Conservation (phyloP, 768 basidiomycete species). For the Porpolomopsis calyptriformis region DNA sequence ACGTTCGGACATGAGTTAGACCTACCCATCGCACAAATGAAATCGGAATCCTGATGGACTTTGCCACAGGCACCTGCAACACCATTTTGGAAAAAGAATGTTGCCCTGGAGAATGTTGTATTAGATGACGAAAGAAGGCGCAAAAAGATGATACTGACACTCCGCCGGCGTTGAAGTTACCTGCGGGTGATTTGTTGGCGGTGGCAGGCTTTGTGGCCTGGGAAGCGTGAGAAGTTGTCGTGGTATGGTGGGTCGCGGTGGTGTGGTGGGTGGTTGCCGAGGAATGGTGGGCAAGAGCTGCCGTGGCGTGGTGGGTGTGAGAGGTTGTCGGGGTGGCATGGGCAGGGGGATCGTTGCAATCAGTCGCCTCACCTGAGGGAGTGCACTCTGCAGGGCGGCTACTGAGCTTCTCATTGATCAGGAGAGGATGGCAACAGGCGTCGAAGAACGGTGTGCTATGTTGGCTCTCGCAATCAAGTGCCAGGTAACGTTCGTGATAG, state of each 20-base stretch:
- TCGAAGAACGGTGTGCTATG: conserved; percentile 51
- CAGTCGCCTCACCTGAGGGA: conserved; percentile 18
- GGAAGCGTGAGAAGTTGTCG: conserved; percentile 5
- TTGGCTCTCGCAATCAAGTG: conserved; percentile 38
- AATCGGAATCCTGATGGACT: conserved; percentile 41
- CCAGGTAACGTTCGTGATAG: conserved; percentile 56
- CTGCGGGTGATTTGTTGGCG: conserved; percentile 1
- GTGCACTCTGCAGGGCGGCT: conserved; percentile 42
- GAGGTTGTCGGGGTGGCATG: conserved; percentile 10
- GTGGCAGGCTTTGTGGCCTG: conserved; percentile 11
- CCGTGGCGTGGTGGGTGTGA: background rate
- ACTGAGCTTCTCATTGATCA: conserved; percentile 29
- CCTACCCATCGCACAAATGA: conserved; percentile 57
- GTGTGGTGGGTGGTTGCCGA: conserved; percentile 1
- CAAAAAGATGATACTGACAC: conserved; percentile 25
- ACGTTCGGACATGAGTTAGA: conserved; percentile 1
- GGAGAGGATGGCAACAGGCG: conserved; percentile 61
- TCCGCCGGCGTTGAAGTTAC: conserved; percentile 31
- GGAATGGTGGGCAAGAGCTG: too few relatives aligned
- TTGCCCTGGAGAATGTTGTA: conserved; percentile 33
- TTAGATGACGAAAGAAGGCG: background rate
- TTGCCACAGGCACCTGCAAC: conserved; percentile 73
- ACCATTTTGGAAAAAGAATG: conserved; percentile 62
- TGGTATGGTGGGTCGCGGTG: conserved; percentile 11
- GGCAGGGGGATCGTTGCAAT: conserved; percentile 8